Conservation (phyloP, 176 grass and related monocot genomes). For the Aegilops bicornis region DNA sequence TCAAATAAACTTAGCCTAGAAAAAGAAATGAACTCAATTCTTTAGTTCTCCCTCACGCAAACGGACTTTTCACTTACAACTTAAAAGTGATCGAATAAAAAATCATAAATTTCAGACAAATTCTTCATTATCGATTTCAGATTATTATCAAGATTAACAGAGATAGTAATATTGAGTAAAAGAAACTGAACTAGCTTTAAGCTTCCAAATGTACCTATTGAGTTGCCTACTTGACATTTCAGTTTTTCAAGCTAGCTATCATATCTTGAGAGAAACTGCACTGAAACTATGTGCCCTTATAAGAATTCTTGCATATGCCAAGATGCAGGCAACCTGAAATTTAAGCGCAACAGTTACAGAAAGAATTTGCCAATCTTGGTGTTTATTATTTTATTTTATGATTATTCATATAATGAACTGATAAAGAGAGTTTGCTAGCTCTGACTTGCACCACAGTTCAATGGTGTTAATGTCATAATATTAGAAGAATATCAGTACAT, state of each 20-base stretch:
- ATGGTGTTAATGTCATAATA: too few relatives aligned
- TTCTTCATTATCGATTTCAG: not conserved
- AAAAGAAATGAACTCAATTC: not conserved
- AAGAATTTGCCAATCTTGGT: too few relatives aligned
- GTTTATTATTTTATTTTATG: too few relatives aligned
- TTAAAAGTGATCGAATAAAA: not conserved
- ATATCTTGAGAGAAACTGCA: not conserved
- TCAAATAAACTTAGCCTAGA: not conserved
- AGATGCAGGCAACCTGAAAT: too few relatives aligned
- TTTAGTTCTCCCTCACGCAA: not conserved
- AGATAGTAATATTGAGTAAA: not conserved
- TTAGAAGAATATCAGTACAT: too few relatives aligned
- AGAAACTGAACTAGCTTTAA: not conserved
- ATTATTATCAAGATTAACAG: not conserved
- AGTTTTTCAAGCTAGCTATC: not conserved
- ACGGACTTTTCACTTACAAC: not conserved
- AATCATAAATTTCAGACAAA: not conserved
- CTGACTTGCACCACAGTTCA: too few relatives aligned
- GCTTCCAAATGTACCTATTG: not conserved
- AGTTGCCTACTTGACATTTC: not conserved
- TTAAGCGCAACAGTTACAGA: too few relatives aligned
- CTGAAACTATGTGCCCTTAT: not conserved
- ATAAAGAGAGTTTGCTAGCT: too few relatives aligned
- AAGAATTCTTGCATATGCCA: too few relatives aligned
- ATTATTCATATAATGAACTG: too few relatives aligned